A percentile compares a stretch with the other conserved stretches of the same genome.
Conservation (phyloP, 768 basidiomycete genomes). For the Clitopilus passeckerianus region DNA sequence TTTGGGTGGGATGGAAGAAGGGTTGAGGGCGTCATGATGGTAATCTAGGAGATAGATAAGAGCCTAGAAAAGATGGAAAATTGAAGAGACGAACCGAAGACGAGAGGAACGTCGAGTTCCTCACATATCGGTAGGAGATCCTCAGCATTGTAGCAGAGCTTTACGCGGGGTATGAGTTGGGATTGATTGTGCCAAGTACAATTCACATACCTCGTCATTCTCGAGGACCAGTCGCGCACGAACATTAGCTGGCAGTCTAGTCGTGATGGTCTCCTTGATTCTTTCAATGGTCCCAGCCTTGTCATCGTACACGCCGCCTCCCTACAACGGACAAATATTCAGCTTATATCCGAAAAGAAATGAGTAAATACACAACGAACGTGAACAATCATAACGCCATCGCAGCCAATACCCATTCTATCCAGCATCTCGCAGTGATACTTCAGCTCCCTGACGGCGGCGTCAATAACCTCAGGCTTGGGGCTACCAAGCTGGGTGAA, state of each 20-base stretch:
- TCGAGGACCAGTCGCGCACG: slow-evolving; percentile 81
- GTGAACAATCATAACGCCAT: slow-evolving; percentile 87
- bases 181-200: background rate
- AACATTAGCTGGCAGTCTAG: slow-evolving; percentile 55
- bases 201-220: slow-evolving; percentile 75
- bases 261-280: slow-evolving; percentile 64
- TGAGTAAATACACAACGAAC: slow-evolving; percentile 27
- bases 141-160: slow-evolving; percentile 84
- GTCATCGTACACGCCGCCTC: slow-evolving; percentile 81
- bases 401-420: slow-evolving; percentile 73
- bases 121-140: slow-evolving; percentile 86
- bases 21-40: slow-evolving; percentile 75
- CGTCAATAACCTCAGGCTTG: slow-evolving; percentile 64
- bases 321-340: slow-evolving; percentile 28
- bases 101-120: slow-evolving; percentile 71
- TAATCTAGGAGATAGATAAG: slow-evolving; percentile 41
- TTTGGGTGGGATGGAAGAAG: slow-evolving; percentile 52
- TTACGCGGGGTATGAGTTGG: background rate
- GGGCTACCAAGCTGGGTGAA: slow-evolving; percentile 82
- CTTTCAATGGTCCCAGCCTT: slow-evolving; percentile 67
- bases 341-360: background rate
- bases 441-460: slow-evolving; percentile 72
- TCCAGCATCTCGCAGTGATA: slow-evolving; percentile 91
- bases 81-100: slow-evolving; percentile 39
- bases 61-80: slow-evolving; percentile 19